phyloP scores from a whole-genome alignment of 768 basidiomycete genomes.

The Macrolepiota fuliginosa region DNA sequence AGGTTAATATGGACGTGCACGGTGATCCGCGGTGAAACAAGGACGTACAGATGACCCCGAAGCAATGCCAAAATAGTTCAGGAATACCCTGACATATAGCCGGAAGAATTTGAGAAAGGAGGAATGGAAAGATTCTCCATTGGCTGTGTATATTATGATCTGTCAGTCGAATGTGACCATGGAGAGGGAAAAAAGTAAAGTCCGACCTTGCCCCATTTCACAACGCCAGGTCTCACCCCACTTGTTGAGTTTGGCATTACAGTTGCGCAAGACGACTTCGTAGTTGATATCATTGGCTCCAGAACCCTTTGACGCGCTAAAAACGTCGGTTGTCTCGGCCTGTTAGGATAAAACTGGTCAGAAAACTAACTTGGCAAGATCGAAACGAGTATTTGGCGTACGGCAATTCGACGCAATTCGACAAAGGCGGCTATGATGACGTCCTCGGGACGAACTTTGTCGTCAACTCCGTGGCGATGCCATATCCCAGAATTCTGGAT shows the following conservation, averaged over 20 bases:
- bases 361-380: background rate
- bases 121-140: slow-evolving; percentile 73
- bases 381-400: slow-evolving; percentile 32
- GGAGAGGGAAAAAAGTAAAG: background rate
- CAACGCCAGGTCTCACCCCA: slow-evolving; percentile 74
- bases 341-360: slow-evolving; percentile 23
- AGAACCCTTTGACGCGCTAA: slow-evolving; percentile 49
- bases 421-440: slow-evolving; percentile 79
- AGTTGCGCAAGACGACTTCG: slow-evolving; percentile 67
- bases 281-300: slow-evolving; percentile 62
- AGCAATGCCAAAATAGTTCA: slow-evolving; percentile 73
- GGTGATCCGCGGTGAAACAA: slow-evolving; percentile 11
- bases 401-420: slow-evolving; percentile 76
- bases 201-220: slow-evolving; percentile 67
- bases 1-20: background rate
- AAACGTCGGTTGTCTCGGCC: slow-evolving; percentile 80
- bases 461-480: slow-evolving; percentile 59
- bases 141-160: slow-evolving; percentile 39
- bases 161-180: background rate
- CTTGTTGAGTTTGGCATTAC: slow-evolving; percentile 67
- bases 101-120: slow-evolving; percentile 76
- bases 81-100: slow-evolving; percentile 73
- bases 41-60: slow-evolving; percentile 12
- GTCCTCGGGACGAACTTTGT: slow-evolving; percentile 67
- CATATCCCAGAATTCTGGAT: slow-evolving; percentile 66